Percentiles rank a stretch among this genome's conserved stretches.
Conservation (phyloP, 192 early-diverging fungal species). For the Spizellomyces punctatus region DNA sequence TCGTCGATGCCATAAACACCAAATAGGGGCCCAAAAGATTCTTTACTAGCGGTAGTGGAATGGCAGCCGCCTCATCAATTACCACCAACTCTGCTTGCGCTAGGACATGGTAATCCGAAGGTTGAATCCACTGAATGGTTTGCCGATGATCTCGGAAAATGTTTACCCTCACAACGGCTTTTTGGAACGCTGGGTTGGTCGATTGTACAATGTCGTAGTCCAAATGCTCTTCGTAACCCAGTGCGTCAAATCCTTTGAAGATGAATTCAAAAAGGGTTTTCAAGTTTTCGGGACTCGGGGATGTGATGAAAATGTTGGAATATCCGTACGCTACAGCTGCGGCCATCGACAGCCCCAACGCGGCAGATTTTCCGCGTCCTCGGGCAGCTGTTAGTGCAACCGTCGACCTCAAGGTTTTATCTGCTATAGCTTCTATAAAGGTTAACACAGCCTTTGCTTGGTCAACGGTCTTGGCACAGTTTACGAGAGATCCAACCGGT, state of each 20-base stretch:
- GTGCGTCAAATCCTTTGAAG: constrained; percentile 96
- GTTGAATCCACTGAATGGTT: constrained; percentile 98
- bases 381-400: constrained; percentile 93
- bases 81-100: constrained; percentile 97
- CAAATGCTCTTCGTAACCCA: constrained; percentile 97
- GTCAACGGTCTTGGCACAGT: constrained; percentile 81
- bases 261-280: constrained; percentile 98
- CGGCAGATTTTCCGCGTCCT: constrained; percentile 97
- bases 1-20: constrained; percentile 98
- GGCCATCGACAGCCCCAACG: constrained; percentile 91
- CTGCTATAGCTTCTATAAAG: constrained; percentile 94
- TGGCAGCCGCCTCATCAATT: constrained; percentile 98
- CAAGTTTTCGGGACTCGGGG: constrained; percentile 95
- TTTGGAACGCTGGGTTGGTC: constrained; percentile 93
- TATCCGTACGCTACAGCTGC: constrained; percentile 98
- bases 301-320: constrained; percentile 98
- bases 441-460: constrained; percentile 97
- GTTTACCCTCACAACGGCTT: constrained; percentile 94
- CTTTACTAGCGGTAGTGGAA: constrained; percentile 91
- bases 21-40: constrained; percentile 92
- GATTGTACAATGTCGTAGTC: constrained; percentile 99
- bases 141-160: constrained; percentile 96
- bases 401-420: constrained; percentile 89
- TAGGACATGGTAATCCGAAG: constrained; percentile 88
- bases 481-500: constrained; percentile 86